phyloP scores from a whole-genome alignment of 179 eudicot genomes.

The Gypsophila paniculata region DNA sequence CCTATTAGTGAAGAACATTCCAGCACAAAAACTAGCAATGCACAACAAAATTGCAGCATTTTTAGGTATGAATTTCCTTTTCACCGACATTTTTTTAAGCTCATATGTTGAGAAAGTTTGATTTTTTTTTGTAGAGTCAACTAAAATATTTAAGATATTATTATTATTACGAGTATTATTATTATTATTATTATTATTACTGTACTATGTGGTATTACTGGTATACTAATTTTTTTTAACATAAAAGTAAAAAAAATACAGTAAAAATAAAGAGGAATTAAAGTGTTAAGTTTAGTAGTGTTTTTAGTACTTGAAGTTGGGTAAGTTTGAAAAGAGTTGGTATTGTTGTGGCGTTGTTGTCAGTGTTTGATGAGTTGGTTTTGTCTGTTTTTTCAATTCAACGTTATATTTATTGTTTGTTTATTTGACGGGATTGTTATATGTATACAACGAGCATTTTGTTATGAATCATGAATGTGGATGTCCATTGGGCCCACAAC shows the following conservation, averaged over 20 bases:
- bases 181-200: too few species aligned
- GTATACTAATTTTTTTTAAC: too few species aligned
- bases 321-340: background rate
- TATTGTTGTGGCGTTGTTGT: constrained; percentile 11
- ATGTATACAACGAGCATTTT: too few species aligned
- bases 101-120: constrained; percentile 20
- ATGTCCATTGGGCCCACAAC: too few species aligned
- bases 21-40: constrained; percentile 72
- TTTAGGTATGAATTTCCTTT: constrained; percentile 46
- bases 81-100: constrained; percentile 44
- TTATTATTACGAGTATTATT: background rate
- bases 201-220: too few species aligned
- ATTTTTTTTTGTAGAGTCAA: constrained; percentile 13
- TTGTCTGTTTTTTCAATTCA: background rate
- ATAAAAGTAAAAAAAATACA: too few species aligned
- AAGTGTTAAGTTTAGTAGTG: too few species aligned
- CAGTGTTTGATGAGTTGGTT: constrained; percentile 15
- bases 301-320: too few species aligned
- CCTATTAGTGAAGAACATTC: constrained; percentile 81
- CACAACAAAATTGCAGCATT: constrained; percentile 67
- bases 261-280: too few species aligned
- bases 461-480: too few species aligned
- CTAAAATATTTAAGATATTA: background rate
- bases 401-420: too few species aligned
- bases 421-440: too few species aligned